Evolutionary conservation across 192 early-diverging fungal species (phyloP).

Genomic region (Phycomyces nitens): DNA sequence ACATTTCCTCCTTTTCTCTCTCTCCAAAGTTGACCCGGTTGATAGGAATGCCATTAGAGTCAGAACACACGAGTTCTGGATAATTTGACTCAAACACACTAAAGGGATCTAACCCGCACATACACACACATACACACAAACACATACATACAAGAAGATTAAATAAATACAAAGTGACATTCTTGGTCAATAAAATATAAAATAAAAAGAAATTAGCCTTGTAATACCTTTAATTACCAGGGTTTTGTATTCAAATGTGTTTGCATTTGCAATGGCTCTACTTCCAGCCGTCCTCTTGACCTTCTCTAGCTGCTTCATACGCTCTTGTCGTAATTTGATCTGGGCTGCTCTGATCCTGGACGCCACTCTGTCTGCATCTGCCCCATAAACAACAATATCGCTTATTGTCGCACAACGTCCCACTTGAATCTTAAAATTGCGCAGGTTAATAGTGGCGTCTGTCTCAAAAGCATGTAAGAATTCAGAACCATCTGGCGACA

Average conservation of each 20-base stretch:
- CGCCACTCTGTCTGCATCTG: slow-evolving; percentile 17
- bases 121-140: neutral
- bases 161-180: neutral
- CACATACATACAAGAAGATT: neutral
- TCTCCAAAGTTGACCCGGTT: slow-evolving; percentile 41
- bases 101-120: slow-evolving; percentile 30
- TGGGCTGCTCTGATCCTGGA: slow-evolving; percentile 38
- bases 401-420: slow-evolving; percentile 44
- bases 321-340: neutral
- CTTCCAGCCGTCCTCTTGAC: slow-evolving; percentile 17
- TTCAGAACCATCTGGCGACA: slow-evolving; percentile 35
- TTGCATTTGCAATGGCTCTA: slow-evolving; percentile 7
- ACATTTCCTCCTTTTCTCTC: slow-evolving; percentile 46
- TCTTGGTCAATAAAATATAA: neutral
- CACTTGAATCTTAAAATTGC: slow-evolving; percentile 50
- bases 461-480: slow-evolving; percentile 5
- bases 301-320: slow-evolving; percentile 9
- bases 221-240: slow-evolving; percentile 41
- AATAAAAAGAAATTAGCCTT: too few relatives aligned
- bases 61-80: slow-evolving; percentile 35
- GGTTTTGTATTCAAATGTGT: slow-evolving; percentile 34
- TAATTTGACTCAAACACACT: slow-evolving; percentile 37
- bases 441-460: slow-evolving; percentile 39
- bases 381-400: slow-evolving; percentile 42
- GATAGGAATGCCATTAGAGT: slow-evolving; percentile 23